Evolutionary conservation across 202 grass and related monocot species (phyloP), one percentile per base, ranked within the genome.

Genomic region (Zoysia matrella): DNA sequence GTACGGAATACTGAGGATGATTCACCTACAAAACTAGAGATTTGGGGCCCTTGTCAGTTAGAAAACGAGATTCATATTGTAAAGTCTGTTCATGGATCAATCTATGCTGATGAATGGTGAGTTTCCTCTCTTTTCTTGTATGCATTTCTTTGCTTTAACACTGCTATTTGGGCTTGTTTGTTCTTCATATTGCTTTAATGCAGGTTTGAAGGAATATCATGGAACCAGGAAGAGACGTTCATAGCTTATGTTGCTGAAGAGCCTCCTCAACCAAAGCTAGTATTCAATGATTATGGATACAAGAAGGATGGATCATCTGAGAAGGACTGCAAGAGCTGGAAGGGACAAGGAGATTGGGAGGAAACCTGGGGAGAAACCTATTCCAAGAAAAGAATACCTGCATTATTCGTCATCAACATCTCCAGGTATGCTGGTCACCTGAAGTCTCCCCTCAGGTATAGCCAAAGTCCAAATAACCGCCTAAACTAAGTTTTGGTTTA

Each of bases 191-290:
- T 79, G 1, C 39, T 80, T 22, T 72, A 46, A 81, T 89, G 42
- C 74, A 98, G 95, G 95, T 98, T 98, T 85, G 95, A 91, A 87
- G 95, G 95, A 80, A 91, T 98, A 77, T 94, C 95, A 57, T 94
- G 95, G 95, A 98, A 95, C 77, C 87, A 95, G 47, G 90, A 94
- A 74, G 95, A 95, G 47, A 91, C 86, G 75, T 76, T 90, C 15
- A 90, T 98, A 88, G 88, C 95, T 72, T 94, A 94, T 84, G 79
- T 94, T 63, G 95, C 95, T 6, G 95, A 98, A 85, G 95, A 94
- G 67, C 88, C 92, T 79, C 69, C 90, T 80, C 90, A 86, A 81
- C 64, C 82, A 82, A 94, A 88, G 30, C 95, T 92, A 89, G 88
- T 79, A 54, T 98, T 95, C 81, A 89, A 85, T 84, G 89, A 86